Evolutionary conservation across 257 asterid genomes (phyloP), one percentile per base, ranked within the genome.

Genomic region (Nicotiana benthamiana): DNA sequence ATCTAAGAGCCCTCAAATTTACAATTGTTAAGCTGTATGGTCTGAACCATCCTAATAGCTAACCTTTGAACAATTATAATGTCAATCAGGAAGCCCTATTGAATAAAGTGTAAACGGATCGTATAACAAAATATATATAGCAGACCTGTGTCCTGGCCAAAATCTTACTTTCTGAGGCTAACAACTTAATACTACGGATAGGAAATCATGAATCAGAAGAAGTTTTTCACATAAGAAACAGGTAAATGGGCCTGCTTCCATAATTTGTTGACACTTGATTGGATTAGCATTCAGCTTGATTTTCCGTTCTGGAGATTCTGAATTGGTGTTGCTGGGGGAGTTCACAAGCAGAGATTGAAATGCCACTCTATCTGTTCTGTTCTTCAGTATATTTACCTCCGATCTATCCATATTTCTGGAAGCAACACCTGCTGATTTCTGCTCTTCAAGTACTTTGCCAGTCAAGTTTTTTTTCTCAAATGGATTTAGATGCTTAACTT

Each of bases 281-380:
- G 59, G 77, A 43, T 70, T 70, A 22, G 22, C 59, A 22, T 70
- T 46, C 77, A 70, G 17, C 77, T 70, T 43, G 77, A 86, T 34
- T 75, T 70, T 64, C 80, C 67, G 82, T 22, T 17, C 83, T 10
- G 85, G 82, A 86, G 87, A 84, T 64, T 85, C 85, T 43, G 93
- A 67, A 30, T 53, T 53, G 64, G 84, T 75, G 82, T 79, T 83
- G 28, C 57, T 18, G 59, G 83, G 65, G 30, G 88, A 86, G 75
- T 79, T 83, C 54, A 78, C 75, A 80, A 83, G 80, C 84, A 91
- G 85, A 75, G 88, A 78, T 65, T 80, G 90, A 79, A 91, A 89
- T 28, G 97, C 97, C 24, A 80, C 84, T 83, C 92, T 86, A 57
- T 87, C 84, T 77, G 82, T 83, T 80, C 81, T 80, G 63, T 68